Conservation (phyloP, 2,329 filamentous ascomycete genomes). For the Tolypocladium nubicola region DNA sequence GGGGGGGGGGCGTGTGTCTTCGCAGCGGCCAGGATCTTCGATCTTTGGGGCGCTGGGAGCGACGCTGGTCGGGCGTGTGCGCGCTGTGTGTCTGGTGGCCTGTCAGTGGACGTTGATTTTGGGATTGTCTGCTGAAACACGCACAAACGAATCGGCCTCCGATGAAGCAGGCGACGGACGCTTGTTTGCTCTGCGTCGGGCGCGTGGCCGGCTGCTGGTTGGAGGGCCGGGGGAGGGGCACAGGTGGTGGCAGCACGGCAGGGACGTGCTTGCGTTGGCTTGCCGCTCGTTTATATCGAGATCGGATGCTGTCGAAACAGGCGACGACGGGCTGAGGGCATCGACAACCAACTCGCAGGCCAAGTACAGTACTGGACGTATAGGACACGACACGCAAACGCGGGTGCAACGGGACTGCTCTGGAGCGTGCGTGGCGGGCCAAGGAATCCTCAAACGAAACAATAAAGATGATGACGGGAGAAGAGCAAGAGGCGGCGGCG, state of each 20-base stretch:
- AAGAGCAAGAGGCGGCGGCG: neutral
- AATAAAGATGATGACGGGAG: neutral
- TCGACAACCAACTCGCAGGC: neutral
- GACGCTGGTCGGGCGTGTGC: neutral
- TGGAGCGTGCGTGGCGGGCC: neutral
- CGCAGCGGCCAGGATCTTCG: constrained; percentile 4
- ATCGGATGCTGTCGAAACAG: constrained; percentile 2
- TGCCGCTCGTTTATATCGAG: constrained; percentile 1
- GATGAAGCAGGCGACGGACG: neutral
- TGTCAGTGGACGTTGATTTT: neutral
- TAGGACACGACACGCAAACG: neutral
- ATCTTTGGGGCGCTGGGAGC: neutral
- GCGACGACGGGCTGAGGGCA: neutral
- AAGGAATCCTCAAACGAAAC: constrained; percentile 1
- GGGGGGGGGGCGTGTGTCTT: constrained; percentile 11
- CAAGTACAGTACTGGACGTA: neutral
- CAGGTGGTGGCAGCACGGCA: neutral
- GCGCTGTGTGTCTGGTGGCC: too few species aligned
- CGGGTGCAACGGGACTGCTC: neutral
- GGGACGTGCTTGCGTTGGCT: neutral
- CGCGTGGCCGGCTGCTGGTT: neutral
- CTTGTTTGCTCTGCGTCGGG: neutral
- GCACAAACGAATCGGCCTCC: constrained; percentile 1
- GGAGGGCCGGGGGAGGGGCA: neutral
- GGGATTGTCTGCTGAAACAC: neutral